Conservation (phyloP, 148 eudicot species). For the Cornus florida region DNA sequence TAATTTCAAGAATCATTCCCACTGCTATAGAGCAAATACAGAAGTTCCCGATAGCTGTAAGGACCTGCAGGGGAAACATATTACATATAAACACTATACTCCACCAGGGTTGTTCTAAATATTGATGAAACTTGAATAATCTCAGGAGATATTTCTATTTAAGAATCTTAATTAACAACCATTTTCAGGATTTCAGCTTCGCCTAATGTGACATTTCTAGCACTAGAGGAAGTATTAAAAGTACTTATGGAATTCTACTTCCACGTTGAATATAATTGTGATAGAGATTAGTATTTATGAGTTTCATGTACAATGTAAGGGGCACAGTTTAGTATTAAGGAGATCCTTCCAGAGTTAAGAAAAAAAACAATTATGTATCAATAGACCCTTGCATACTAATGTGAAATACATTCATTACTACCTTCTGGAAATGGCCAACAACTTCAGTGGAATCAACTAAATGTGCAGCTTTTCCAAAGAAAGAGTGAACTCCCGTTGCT, state of each 20-base stretch:
- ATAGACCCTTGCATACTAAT: not conserved
- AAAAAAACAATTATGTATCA: not conserved
- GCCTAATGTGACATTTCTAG: constrained; percentile 3
- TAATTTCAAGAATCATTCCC: constrained; percentile 67
- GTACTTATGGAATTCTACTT: not conserved
- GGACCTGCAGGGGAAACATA: constrained; percentile 47
- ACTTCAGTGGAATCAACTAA: constrained; percentile 64
- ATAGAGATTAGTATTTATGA: too few species aligned
- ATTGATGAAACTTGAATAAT: not conserved
- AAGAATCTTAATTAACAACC: not conserved
- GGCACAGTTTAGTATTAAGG: not conserved
- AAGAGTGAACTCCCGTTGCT: constrained; percentile 73
- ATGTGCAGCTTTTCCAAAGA: constrained; percentile 74
- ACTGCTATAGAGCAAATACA: constrained; percentile 79
- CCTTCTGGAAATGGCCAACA: constrained; percentile 79
- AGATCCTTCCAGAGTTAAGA: not conserved
- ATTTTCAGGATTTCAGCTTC: not conserved
- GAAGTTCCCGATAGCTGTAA: constrained; percentile 77
- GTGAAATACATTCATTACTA: constrained; percentile 7
- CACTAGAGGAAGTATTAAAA: not conserved
- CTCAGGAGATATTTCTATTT: not conserved
- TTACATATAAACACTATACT: constrained; percentile 3
- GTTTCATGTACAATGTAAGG: not conserved
- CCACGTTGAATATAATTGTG: not conserved
- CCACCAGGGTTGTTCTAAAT: not conserved